Conservation (phyloP, 345 rosid genomes). For the Arabidopsis suecica region DNA sequence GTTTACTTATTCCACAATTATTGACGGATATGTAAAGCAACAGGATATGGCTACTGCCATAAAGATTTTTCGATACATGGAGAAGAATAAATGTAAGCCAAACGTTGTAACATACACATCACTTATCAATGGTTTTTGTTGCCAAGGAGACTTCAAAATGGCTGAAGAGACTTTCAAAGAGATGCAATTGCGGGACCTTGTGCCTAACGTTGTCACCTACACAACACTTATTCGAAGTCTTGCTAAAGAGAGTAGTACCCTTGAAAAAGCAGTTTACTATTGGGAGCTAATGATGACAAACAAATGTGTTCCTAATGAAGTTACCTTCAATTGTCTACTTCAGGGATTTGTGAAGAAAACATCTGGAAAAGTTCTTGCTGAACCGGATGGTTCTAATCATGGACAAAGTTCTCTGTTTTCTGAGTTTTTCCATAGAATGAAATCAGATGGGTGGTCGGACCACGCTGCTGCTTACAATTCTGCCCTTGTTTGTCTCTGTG, state of each 20-base stretch:
- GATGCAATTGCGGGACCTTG: slow-evolving; percentile 63
- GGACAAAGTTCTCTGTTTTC: slow-evolving; percentile 53
- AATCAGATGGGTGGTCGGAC: slow-evolving; percentile 64
- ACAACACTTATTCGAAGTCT: slow-evolving; percentile 68
- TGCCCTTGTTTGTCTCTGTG: slow-evolving; percentile 67
- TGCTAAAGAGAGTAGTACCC: slow-evolving; percentile 66
- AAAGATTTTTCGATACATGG: slow-evolving; percentile 63
- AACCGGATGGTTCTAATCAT: slow-evolving; percentile 35
- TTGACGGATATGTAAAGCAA: slow-evolving; percentile 82
- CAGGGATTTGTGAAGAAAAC: slow-evolving; percentile 63
- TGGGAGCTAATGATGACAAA: slow-evolving; percentile 78
- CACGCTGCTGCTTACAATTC: slow-evolving; percentile 67
- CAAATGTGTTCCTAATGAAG: slow-evolving; percentile 72
- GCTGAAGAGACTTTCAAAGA: slow-evolving; percentile 69
- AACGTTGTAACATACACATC: slow-evolving; percentile 80
- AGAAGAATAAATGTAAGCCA: slow-evolving; percentile 66
- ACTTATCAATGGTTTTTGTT: slow-evolving; percentile 76
- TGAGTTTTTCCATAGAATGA: slow-evolving; percentile 57
- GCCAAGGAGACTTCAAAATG: slow-evolving; percentile 52
- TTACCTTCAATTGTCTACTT: slow-evolving; percentile 68
- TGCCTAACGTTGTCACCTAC: slow-evolving; percentile 84
- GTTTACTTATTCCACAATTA: slow-evolving; percentile 79
- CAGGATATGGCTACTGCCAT: slow-evolving; percentile 64
- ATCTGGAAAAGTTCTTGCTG: slow-evolving; percentile 28
- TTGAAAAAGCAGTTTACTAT: slow-evolving; percentile 62